These are phyloP conservation scores for Shiraia sp. DNA, from an alignment of 2,329 filamentous ascomycete species.

Conservation along the genomic window DNA sequence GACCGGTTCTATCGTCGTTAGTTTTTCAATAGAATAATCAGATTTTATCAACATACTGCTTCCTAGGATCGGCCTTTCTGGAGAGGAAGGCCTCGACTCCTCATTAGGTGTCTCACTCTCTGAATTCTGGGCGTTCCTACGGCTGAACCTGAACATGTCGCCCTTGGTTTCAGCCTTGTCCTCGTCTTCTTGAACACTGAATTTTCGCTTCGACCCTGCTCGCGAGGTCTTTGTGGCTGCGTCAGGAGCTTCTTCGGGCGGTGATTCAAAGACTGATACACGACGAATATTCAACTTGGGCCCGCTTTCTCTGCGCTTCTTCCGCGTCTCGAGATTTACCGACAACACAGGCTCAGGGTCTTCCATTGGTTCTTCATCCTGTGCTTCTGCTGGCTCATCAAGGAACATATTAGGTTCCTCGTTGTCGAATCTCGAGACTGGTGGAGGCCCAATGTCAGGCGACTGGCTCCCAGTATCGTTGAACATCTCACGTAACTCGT, in stretches of 20 bases:
- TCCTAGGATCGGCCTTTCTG: slow-evolving; percentile 44
- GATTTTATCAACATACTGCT: slow-evolving; percentile 44
- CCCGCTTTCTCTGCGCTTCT: slow-evolving; percentile 56
- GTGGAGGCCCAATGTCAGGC: slow-evolving; percentile 67
- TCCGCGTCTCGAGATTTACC: slow-evolving; percentile 57
- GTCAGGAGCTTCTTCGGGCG: slow-evolving; percentile 31
- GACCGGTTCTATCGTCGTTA: slow-evolving; percentile 49
- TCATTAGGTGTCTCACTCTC: slow-evolving; percentile 21
- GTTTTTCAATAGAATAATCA: slow-evolving; percentile 11
- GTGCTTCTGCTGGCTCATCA: slow-evolving; percentile 24
- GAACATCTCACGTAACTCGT: slow-evolving; percentile 60
- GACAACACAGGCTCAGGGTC: slow-evolving; percentile 46
- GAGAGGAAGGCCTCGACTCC: slow-evolving; percentile 20
- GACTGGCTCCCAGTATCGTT: slow-evolving; percentile 63
- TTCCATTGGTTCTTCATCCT: slow-evolving; percentile 35
- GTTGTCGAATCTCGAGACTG: slow-evolving; percentile 57
- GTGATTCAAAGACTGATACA: slow-evolving; percentile 49
- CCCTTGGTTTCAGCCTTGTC: slow-evolving; percentile 35
- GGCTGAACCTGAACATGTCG: slow-evolving; percentile 54
- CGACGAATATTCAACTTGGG: slow-evolving; percentile 49
- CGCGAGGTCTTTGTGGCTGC: slow-evolving; percentile 23
- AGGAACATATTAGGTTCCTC: slow-evolving; percentile 53
- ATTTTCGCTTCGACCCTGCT: slow-evolving; percentile 61
- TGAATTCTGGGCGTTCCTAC: slow-evolving; percentile 31
- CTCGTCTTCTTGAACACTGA: slow-evolving; percentile 58